Conservation (phyloP, 169 alveolate genomes). For the Plasmodium adleri region DNA sequence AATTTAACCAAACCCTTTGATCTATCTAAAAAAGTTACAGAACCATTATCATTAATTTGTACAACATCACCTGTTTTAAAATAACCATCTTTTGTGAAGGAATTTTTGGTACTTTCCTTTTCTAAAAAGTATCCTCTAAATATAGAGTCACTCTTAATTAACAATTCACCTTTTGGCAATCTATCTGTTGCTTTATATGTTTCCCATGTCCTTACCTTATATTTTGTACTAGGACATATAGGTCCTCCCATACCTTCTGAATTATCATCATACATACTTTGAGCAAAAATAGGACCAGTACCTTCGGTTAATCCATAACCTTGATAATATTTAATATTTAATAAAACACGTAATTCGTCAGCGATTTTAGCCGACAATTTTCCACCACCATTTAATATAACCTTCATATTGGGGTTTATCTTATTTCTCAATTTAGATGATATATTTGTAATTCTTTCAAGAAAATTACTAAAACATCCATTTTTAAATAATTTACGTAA, state of each 20-base stretch:
- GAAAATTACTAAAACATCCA: background rate
- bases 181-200: constrained; percentile 80
- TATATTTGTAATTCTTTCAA: constrained; percentile 11
- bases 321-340: constrained; percentile 27
- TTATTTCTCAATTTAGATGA: constrained; percentile 28
- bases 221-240: background rate
- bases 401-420: constrained; percentile 21
- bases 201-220: constrained; percentile 59
- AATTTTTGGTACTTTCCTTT: constrained; percentile 89
- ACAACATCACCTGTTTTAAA: constrained; percentile 95
- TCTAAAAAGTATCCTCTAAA: constrained; percentile 93
- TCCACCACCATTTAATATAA: constrained; percentile 49
- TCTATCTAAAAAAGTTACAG: constrained; percentile 94
- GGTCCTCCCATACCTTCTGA: constrained; percentile 43
- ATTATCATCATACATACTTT: background rate
- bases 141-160: constrained; percentile 89
- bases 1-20: constrained; percentile 95
- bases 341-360: constrained; percentile 15
- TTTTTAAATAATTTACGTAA: background rate
- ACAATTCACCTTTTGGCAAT: constrained; percentile 94
- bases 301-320: constrained; percentile 69
- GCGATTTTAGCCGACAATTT: constrained; percentile 29
- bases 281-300: constrained; percentile 17
- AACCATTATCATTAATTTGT: constrained; percentile 88
- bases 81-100: constrained; percentile 91